Conservation (phyloP, 306 rosid genomes). For the Bauhinia variegata region DNA sequence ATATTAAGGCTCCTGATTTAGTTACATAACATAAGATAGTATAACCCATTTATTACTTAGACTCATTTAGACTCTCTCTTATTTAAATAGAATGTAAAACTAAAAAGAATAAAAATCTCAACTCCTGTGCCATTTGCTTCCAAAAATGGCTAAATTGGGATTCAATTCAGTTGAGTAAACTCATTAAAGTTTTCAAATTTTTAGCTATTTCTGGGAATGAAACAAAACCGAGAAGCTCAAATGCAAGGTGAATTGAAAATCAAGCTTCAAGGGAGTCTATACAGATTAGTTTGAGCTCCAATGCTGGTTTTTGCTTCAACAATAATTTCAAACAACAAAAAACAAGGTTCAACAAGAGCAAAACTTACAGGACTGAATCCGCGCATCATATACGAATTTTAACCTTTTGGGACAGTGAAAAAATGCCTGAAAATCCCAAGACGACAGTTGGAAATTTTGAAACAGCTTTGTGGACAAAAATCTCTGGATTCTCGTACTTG, state of each 20-base stretch:
- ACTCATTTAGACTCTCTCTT: too few relatives aligned
- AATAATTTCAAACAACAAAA: too few relatives aligned
- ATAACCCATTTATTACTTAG: too few relatives aligned
- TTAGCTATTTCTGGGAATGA: neutral
- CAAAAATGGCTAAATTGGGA: conserved; percentile 3
- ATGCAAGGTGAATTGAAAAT: too few relatives aligned
- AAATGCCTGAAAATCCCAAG: conserved; percentile 28
- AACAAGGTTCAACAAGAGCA: too few relatives aligned
- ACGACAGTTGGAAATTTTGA: conserved; percentile 4
- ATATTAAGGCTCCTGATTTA: too few relatives aligned
- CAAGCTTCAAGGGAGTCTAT: neutral
- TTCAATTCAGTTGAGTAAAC: conserved; percentile 3
- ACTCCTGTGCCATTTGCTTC: neutral
- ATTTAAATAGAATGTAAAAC: neutral
- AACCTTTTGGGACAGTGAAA: neutral
- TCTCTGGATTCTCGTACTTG: neutral
- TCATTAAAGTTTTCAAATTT: neutral
- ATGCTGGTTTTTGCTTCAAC: too few relatives aligned
- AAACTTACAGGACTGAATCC: too few relatives aligned
- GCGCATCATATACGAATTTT: neutral
- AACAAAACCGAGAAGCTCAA: conserved; percentile 12
- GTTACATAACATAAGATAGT: too few relatives aligned
- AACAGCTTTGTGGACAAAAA: neutral
- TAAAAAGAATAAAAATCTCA: conserved; percentile 13
- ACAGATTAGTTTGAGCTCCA: neutral